Evolutionary conservation across 179 eudicot genomes (phyloP).

Genomic region (Nepenthes alata): DNA sequence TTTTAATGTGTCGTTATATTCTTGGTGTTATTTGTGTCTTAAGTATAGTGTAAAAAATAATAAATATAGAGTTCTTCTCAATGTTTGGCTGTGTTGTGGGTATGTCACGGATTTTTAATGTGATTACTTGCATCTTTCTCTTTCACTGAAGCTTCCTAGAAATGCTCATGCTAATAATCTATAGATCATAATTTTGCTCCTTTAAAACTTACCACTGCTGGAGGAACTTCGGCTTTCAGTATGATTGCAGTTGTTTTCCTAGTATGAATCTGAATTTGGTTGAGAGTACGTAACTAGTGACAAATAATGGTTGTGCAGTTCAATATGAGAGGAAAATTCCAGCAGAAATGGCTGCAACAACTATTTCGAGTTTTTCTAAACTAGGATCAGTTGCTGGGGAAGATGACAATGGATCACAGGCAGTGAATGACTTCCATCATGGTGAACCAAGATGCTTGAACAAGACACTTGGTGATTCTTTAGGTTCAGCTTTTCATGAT

Average conservation of each 20-base stretch:
- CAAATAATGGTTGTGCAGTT: slow-evolving; percentile 13
- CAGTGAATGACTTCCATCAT: slow-evolving; percentile 8
- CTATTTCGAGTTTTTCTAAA: slow-evolving; percentile 8
- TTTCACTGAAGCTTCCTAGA: too few species aligned
- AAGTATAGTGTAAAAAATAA: too few species aligned
- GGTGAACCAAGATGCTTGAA: slow-evolving; percentile 4
- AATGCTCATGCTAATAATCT: too few species aligned
- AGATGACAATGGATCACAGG: slow-evolving; percentile 12
- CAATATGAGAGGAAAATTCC: slow-evolving; percentile 3
- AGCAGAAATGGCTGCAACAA: background rate
- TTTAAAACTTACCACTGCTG: too few species aligned
- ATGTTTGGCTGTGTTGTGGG: too few species aligned
- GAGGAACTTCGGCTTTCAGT: background rate
- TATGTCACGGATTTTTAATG: too few species aligned
- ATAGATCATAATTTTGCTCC: too few species aligned
- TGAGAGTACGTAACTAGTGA: background rate
- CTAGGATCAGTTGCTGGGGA: slow-evolving; percentile 10
- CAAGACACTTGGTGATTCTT: slow-evolving; percentile 20
- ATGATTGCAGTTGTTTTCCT: background rate
- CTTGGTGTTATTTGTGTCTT: too few species aligned
- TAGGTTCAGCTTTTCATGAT: slow-evolving; percentile 17
- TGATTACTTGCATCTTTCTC: too few species aligned
- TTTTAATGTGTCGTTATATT: too few species aligned
- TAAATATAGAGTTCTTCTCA: too few species aligned
- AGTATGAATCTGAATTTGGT: background rate